Base-by-base conservation (phyloP, 2,329 filamentous ascomycete genomes). In the Cephalotrichum gorgonifer region DNA sequence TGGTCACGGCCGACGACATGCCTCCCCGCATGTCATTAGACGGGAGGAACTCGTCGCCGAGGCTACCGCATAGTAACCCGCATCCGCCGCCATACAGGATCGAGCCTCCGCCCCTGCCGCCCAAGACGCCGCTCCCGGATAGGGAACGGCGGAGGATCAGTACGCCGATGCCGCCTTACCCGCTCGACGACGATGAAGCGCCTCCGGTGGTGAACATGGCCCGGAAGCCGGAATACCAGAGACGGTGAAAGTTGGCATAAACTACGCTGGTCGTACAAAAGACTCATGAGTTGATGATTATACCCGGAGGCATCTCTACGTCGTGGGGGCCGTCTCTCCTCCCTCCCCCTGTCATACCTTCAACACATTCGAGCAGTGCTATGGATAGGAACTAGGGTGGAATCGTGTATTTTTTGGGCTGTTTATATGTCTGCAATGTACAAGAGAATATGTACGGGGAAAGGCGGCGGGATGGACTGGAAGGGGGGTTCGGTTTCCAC, bases 141-240 rank as follows among this genome's bases (percentile, higher is more conserved):
- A 62, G 62, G 55, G 70, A 62, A 6, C 11, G 41, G 54, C 57
- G 46, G 55, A 58, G 47, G 43, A 58, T 53, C 33, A 68, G 54
- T 57, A 57, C 61, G 6, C 53, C 63, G 1, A 63, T 70, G 8
- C 74, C 87, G 30, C 89, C 89, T 1, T 96, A 96, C 62, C 91
- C 91, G 0, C 67, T 87, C 44, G 83, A 81, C 43, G 78, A 82
- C 42, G 85, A 94, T 58, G 86, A 85, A 25, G 83, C 85, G 26
- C 90, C 91, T 17, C 91, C 91, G 3, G 73, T 78, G 6, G 88
- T 94, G 7, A 94, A 95, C 58, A 86, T 88, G 76, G 82, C 85
- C 42, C 80, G 83, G 56, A 96, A 96, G 64, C 91, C 91, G 1
- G 83, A 86, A 44, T 87, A 83, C 57, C 74, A 71, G 50, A 69